These are phyloP conservation scores for Clarireedia homoeocarpa DNA, from an alignment of 2,329 filamentous ascomycete species.

Conservation along the genomic window DNA sequence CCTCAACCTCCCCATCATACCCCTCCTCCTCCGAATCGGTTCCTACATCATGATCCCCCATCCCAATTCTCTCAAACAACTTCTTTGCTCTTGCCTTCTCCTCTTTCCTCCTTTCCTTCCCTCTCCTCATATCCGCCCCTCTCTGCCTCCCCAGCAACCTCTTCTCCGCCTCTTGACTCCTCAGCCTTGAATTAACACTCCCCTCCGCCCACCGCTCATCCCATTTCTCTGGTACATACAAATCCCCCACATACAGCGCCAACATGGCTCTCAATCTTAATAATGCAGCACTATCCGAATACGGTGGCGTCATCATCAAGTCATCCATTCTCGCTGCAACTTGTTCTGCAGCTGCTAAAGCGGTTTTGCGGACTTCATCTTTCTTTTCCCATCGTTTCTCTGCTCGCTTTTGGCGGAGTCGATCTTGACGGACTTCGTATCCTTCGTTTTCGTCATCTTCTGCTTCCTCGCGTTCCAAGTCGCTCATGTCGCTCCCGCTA, in stretches of 20 bases:
- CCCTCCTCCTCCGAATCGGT: background rate
- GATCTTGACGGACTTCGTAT: slow-evolving; percentile 14
- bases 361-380: slow-evolving; percentile 24
- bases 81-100: slow-evolving; percentile 31
- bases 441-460: slow-evolving; percentile 11
- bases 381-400: slow-evolving; percentile 22
- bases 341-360: slow-evolving; percentile 42
- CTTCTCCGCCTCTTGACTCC: slow-evolving; percentile 12
- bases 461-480: background rate
- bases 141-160: slow-evolving; percentile 19
- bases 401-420: slow-evolving; percentile 10
- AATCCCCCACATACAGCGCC: slow-evolving; percentile 66
- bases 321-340: slow-evolving; percentile 65
- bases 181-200: slow-evolving; percentile 10
- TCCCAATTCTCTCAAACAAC: slow-evolving; percentile 33
- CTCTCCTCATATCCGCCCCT: slow-evolving; percentile 18
- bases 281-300: slow-evolving; percentile 57
- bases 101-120: slow-evolving; percentile 22
- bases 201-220: slow-evolving; percentile 10
- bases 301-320: slow-evolving; percentile 62
- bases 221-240: slow-evolving; percentile 39
- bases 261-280: slow-evolving; percentile 67
- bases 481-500: slow-evolving; percentile 15
- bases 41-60: slow-evolving; percentile 13
- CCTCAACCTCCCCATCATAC: background rate